Percentiles rank a stretch among this genome's conserved stretches.
Evolutionary conservation across 75 land plant genomes (phyloP).

Genomic region (Sequoiadendron giganteum): DNA sequence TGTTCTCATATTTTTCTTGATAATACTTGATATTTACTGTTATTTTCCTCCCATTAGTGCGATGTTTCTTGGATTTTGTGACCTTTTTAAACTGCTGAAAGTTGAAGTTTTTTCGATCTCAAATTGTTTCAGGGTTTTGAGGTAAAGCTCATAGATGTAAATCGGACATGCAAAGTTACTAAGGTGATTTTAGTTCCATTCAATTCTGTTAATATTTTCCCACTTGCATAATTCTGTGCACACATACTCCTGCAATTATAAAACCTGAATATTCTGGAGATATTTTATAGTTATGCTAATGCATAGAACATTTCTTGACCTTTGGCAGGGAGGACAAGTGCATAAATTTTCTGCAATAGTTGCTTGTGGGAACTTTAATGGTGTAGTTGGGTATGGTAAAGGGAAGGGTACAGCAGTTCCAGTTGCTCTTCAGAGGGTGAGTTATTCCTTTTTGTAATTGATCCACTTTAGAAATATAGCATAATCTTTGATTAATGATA

Average conservation of each 20-base stretch:
- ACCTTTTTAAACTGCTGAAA: not conserved
- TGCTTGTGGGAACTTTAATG: conserved; percentile 90
- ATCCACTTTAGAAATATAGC: not conserved
- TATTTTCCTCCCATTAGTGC: not conserved
- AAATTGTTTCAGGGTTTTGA: conserved; percentile 72
- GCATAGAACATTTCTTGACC: conserved; percentile 1
- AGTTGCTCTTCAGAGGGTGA: conserved; percentile 68
- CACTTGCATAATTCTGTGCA: not conserved
- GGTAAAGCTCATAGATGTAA: conserved; percentile 79
- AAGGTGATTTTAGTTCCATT: conserved; percentile 54
- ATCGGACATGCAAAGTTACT: conserved; percentile 93
- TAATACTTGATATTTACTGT: not conserved
- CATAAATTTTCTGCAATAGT: conserved; percentile 78
- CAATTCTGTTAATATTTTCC: not conserved
- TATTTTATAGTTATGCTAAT: not conserved
- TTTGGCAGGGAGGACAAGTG: conserved; percentile 75
- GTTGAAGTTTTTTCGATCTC: not conserved
- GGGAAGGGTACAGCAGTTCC: conserved; percentile 74
- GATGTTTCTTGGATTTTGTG: not conserved
- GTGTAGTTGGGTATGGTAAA: conserved; percentile 88
- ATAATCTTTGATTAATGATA: not conserved
- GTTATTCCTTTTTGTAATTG: conserved; percentile 1
- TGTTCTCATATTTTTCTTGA: not conserved
- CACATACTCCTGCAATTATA: not conserved
- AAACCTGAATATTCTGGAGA: not conserved